A percentile compares a stretch with the other conserved stretches of the same genome.
These are phyloP conservation scores for Aureoboletus auriporus DNA, from an alignment of 768 basidiomycete genomes.

Conservation along the genomic window DNA sequence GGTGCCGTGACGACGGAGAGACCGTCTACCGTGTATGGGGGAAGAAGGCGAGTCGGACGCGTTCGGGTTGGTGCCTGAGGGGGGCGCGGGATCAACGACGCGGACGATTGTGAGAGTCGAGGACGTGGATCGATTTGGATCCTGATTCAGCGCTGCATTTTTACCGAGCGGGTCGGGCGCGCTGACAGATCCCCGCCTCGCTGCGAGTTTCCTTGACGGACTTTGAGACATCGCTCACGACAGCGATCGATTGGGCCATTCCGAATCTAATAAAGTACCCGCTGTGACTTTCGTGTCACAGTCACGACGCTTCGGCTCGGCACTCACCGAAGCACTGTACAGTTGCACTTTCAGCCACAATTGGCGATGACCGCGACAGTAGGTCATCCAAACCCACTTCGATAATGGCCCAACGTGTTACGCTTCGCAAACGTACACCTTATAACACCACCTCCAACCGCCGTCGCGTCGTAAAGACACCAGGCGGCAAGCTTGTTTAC, in stretches of 20 bases:
- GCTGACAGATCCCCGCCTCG: constrained; percentile 63
- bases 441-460: constrained; percentile 99
- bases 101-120: constrained; percentile 75
- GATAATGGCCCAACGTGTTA: constrained; percentile 97
- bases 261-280: too few relatives aligned
- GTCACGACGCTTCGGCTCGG: constrained; percentile 3
- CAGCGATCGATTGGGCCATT: constrained; percentile 1
- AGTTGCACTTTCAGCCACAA: constrained; percentile 23
- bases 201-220: constrained; percentile 35
- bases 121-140: constrained; percentile 51
- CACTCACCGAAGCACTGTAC: constrained; percentile 18
- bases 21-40: constrained; percentile 26
- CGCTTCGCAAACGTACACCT: constrained; percentile 95
- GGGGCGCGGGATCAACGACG: constrained; percentile 38
- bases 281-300: background rate
- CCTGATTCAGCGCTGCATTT: constrained; percentile 49
- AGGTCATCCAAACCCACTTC: constrained; percentile 2
- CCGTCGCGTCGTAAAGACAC: constrained; percentile 94
- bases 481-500: constrained; percentile 96
- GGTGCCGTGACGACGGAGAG: constrained; percentile 30
- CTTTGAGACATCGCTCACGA: constrained; percentile 16
- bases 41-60: constrained; percentile 24
- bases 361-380: background rate
- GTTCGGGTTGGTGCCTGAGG: constrained; percentile 17
- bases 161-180: constrained; percentile 67